Base-by-base conservation (phyloP, 345 rosid genomes). In the Eucalyptus cladocalyx region DNA sequence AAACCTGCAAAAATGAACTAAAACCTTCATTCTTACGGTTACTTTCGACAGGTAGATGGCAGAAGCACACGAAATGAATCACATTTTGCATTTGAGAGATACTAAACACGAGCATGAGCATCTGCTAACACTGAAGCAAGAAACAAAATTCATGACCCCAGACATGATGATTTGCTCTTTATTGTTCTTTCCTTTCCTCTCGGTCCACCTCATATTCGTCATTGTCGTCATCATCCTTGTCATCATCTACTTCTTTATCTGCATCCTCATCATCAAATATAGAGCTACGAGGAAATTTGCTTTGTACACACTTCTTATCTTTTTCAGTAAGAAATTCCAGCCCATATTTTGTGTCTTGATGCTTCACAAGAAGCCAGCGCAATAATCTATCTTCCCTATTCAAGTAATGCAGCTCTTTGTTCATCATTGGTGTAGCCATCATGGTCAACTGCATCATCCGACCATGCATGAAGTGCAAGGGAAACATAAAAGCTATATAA, bases 291-390 rank as follows among this genome's bases (percentile, higher is more conserved):
- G 90, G 87, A n/a, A 88, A 48, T 87, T 89, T 88, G 88, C 88
- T 89, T 6, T 6, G 87, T 51, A 91, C 94, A 60, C 34, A 43
- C 48, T 30, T 87, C 47, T 16, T 86, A 17, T 93, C 93, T 43
- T 92, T 92, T 54, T 51, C 88, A 2, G 50, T 53, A 21, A 93
- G 56, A 89, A 47, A 87, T 1, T 92, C 91, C 50, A 89, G 16
- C 86, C 96, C 97, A 47, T 90, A 89, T 88, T 93, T 92, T 43
- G 90, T 86, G 91, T 93, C 91, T 4, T 97, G 95, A 91, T 96
- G 97, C 88, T 97, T 96, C 87, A 97, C 98, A 28, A 97, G 95
- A 91, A 97, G 98, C 99, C 98, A 98, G 7, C 97, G 97, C 62
- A 98, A 92, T 42, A 98, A 90, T 47, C 95, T 94, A 89, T 98